Base-by-base conservation (phyloP, 768 basidiomycete species). In the Chlorophyllum brunneum region DNA sequence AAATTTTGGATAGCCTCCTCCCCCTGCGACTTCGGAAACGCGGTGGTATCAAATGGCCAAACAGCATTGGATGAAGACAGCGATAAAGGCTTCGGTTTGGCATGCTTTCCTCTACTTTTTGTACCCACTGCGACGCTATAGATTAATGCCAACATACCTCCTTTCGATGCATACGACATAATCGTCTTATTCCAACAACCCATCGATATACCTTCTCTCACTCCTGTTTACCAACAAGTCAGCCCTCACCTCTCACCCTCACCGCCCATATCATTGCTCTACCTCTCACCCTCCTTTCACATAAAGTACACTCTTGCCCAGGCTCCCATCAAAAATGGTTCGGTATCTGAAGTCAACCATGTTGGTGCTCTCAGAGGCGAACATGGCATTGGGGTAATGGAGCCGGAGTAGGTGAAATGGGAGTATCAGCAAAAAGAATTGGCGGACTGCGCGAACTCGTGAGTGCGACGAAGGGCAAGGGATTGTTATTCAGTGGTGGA, bases 401-500 rank as follows among this genome's bases (percentile, higher is more conserved):
- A 13, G 73, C 78, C 9, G 76, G 77, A 5, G 78, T 68, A 2
- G 79, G 73, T 13, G 82, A 83, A 51, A 75, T 70, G 26, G 83
- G 80, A 0, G 61, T 73, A 2, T 66, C 65, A 7, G 79, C 81
- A 4, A 88, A 88, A 68, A 70, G 34, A 89, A 92, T 57, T 90
- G 90, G 91, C 88, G 92, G 92, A 82, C 86, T 0, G 75, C 81
- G 85, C 29, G 92, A 95, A 66, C 71, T 94, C 1, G 75, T 82
- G 15, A 76, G 92, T 1, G 89, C 90, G 1, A 86, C 89, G 2
- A 89, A 89, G 57, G 90, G 91, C 1, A 88, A 83, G 62, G 85
- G 82, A 0, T 63, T 93, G 47, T 63, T 95, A 10, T 71, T 92
- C 5, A 86, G 85, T 54, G 79, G 88, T 1, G 88, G 88, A 0